Conservation (phyloP, 495 filamentous ascomycete genomes). For the Chaetomium fimeti region DNA sequence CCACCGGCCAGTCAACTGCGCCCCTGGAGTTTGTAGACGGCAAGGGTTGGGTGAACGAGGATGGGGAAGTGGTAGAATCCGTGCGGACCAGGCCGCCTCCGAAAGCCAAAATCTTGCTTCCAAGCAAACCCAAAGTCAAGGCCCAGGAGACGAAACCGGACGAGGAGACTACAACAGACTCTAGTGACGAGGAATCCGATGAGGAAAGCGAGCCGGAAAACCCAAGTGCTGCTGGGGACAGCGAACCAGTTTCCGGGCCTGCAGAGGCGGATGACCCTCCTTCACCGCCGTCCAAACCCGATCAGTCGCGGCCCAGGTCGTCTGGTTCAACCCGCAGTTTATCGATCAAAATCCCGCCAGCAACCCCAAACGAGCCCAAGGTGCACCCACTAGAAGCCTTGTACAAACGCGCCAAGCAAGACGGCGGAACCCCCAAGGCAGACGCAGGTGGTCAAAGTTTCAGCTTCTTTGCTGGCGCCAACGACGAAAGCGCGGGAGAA, state of each 20-base stretch:
- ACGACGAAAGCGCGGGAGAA: slow-evolving; percentile 50
- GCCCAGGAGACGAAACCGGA: background rate
- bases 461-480: slow-evolving; percentile 52
- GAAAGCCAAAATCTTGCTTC: slow-evolving; percentile 15
- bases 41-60: slow-evolving; percentile 83
- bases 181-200: slow-evolving; percentile 20
- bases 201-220: slow-evolving; percentile 29
- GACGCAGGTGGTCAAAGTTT: slow-evolving; percentile 38
- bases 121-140: slow-evolving; percentile 4
- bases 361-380: slow-evolving; percentile 46
- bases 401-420: slow-evolving; percentile 67
- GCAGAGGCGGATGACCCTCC: background rate
- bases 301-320: slow-evolving; percentile 40
- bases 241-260: background rate
- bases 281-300: slow-evolving; percentile 26
- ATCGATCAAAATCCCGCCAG: slow-evolving; percentile 52
- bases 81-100: slow-evolving; percentile 35
- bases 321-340: slow-evolving; percentile 46
- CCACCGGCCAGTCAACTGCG: slow-evolving; percentile 34
- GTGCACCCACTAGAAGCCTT: slow-evolving; percentile 86
- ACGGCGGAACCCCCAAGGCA: slow-evolving; percentile 25
- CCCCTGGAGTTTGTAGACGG: slow-evolving; percentile 64
- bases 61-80: slow-evolving; percentile 70
- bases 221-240: slow-evolving; percentile 32
- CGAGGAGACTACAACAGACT: slow-evolving; percentile 3